phyloP scores from a whole-genome alignment of 1,284 basidiomycete species.

The Pyrrhoderma noxium region DNA sequence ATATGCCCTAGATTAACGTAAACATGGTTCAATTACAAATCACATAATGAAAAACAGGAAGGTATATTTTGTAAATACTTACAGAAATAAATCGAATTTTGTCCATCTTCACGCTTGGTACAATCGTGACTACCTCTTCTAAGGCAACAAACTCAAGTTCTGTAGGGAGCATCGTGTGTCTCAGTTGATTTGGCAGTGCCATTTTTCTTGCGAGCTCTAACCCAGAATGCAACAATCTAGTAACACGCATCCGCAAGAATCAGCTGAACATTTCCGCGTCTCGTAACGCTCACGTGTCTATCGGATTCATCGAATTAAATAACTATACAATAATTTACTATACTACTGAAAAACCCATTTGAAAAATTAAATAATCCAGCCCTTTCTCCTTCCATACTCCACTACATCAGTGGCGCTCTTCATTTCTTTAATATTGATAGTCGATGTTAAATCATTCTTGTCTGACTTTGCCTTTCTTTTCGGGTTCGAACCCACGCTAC shows the following conservation, averaged over 20 bases:
- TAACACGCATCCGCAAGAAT: too few relatives aligned
- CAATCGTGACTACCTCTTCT: conserved; percentile 74
- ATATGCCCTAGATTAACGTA: too few relatives aligned
- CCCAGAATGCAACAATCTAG: too few relatives aligned
- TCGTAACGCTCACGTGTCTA: too few relatives aligned
- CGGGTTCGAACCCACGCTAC: not conserved
- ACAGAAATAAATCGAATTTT: conserved; percentile 84
- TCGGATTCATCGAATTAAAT: not conserved
- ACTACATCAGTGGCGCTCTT: conserved; percentile 28
- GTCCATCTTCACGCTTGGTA: conserved; percentile 83
- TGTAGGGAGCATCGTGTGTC: conserved; percentile 60
- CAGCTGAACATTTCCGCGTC: too few relatives aligned
- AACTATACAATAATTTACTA: too few relatives aligned
- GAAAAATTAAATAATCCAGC: conserved; percentile 21
- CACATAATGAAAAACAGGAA: too few relatives aligned
- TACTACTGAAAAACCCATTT: too few relatives aligned
- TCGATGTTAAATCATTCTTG: conserved; percentile 11
- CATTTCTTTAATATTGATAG: not conserved
- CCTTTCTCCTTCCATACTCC: conserved; percentile 23
- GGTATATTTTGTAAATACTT: too few relatives aligned
- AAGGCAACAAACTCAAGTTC: conserved; percentile 85
- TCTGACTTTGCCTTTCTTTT: conserved; percentile 1
- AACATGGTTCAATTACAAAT: too few relatives aligned
- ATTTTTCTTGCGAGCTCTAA: conserved; percentile 32
- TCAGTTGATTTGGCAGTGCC: conserved; percentile 50